Base-by-base conservation (phyloP, 73 alveolate species). In the Loxodes magnus region DNA sequence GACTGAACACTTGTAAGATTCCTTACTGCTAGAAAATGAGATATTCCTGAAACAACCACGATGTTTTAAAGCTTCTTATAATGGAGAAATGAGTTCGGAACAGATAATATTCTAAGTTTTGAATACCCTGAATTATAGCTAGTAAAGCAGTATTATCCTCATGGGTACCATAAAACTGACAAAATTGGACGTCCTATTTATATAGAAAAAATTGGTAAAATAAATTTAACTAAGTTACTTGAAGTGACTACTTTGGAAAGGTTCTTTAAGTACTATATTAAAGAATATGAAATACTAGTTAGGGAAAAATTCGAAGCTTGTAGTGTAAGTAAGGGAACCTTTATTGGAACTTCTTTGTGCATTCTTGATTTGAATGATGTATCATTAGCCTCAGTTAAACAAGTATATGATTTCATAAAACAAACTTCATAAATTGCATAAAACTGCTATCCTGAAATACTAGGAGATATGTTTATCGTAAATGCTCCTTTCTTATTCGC, bases 381-480 rank as follows among this genome's bases (percentile, higher is more conserved):
- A 71, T 89, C 2, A 59, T 75, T 60, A 58, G 56, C 31, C 48
- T 72, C 41, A 42, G 71, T 61, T 34, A 64, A 41, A 68, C 64
- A 72, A 78, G 76, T 74, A 3, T 48, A 41, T 22, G 68, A 37
- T 10, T 73, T 84, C 36, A 58, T 84, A 34, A 28, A 64, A 48
- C 35, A 61, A 7, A 81, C 93, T 7, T 28, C 89, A 12, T 24
- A 36, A 44, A 39, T 84, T 14, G 90, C 87, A 19, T 81, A 76
- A 28, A 92, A 84, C 74, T 84, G 75, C 62, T 84, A 84, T 35
- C 96, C 96, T 17, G 88, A 82, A 51, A 63, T 52, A 31, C 52
- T 79, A 73, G 87, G 81, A 6, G 36, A 42, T 30, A 66, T 74
- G 88, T 74, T 57, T 38, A 67, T 84, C 30, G 79, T 79, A 31